Base-by-base conservation (phyloP, 805 yeast species). In the Spathaspora passalidarum region DNA sequence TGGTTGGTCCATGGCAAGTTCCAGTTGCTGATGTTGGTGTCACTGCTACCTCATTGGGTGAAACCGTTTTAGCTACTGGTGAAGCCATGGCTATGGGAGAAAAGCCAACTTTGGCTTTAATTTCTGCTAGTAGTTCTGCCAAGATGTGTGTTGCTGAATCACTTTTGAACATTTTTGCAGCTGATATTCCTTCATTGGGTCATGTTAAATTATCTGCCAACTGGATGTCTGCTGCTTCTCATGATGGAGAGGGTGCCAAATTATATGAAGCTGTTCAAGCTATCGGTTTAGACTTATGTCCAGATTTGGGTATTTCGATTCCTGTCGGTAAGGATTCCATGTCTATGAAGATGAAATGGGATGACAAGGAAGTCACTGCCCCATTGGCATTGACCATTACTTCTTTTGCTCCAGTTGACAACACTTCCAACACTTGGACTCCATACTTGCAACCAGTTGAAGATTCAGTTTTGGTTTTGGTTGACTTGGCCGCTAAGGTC, bases 301-400 rank as follows among this genome's bases (percentile, higher is more conserved):
- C 98, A 18, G 92, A 80, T 49, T 78, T 94, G 54, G 97, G 96
- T 38, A 71, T 94, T 50, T 78, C 95, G 17, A 89, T 94, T 48
- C 99, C 99, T 11, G 99, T 94, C 32, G 99, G 99, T 55, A 94
- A 94, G 72, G 99, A 94, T 67, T 90, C 97, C 29, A 90, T 94
- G 97, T 90, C 98, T 18, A 92, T 94, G 99, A 89, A 90, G 73
- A 94, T 94, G 98, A 84, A 86, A 60, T 94, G 99, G 99, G 88
- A 78, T 42, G 80, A 82, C 53, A 88, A 85, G 58, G 96, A 89
- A 66, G 98, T 94, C 37, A 83, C 94, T 50, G 89, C 97, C n/a
- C 99, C 99, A 40, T 73, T 94, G 61, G 86, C 97, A 10, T 79
- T 92, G 57, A 86, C 88, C 40, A 78, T 92, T 55, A 91, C 99